Conservation (phyloP, 2,329 filamentous ascomycete genomes). For the Xylaria sp. region DNA sequence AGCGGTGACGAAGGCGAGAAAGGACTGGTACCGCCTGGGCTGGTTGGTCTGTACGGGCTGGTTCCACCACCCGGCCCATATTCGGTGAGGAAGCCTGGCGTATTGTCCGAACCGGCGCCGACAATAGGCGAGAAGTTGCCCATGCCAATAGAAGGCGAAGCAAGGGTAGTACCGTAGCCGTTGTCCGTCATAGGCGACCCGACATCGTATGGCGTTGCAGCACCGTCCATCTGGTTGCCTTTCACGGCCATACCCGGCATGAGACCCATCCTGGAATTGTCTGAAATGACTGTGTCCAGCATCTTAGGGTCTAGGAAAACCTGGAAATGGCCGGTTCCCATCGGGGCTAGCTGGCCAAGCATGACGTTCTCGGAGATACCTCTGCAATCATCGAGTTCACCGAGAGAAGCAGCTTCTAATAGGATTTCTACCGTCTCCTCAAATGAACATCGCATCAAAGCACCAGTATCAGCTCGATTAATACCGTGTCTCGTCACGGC, state of each 20-base stretch:
- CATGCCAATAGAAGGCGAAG: slow-evolving; percentile 65
- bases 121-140: slow-evolving; percentile 83
- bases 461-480: slow-evolving; percentile 97
- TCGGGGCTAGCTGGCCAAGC: slow-evolving; percentile 95
- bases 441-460: slow-evolving; percentile 98
- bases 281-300: slow-evolving; percentile 93
- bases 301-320: slow-evolving; percentile 93
- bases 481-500: slow-evolving; percentile 98
- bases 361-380: slow-evolving; percentile 99
- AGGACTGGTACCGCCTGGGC: slow-evolving; percentile 78
- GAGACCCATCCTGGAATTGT: slow-evolving; percentile 86
- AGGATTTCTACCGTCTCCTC: slow-evolving; percentile 99
- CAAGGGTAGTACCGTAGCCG: slow-evolving; percentile 69
- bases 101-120: slow-evolving; percentile 76
- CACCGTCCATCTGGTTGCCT: slow-evolving; percentile 79
- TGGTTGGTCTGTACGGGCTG: slow-evolving; percentile 76
- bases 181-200: slow-evolving; percentile 82
- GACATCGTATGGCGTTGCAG: slow-evolving; percentile 93
- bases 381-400: slow-evolving; percentile 96
- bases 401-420: slow-evolving; percentile 91
- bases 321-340: slow-evolving; percentile 97
- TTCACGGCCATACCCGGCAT: slow-evolving; percentile 84
- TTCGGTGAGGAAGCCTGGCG: slow-evolving; percentile 72
- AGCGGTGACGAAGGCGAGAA: slow-evolving; percentile 77
- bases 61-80: slow-evolving; percentile 64